Base-by-base conservation (phyloP, 768 basidiomycete genomes). In the Pleurotus tuber-regium region DNA sequence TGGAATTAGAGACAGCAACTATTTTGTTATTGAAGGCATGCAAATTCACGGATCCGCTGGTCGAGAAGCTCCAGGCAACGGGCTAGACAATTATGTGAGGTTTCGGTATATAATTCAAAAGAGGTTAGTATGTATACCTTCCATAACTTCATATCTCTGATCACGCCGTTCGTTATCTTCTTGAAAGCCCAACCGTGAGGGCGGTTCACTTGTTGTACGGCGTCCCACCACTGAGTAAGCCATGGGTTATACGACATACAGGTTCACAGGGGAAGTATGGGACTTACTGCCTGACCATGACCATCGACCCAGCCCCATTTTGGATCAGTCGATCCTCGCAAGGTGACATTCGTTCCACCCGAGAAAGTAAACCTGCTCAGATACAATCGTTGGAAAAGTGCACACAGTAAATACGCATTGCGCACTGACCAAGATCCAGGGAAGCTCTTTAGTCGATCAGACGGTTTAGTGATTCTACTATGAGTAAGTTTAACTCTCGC, bases 241-340 rank as follows among this genome's bases (percentile, higher is more conserved):
- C n/a, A n/a, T n/a, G n/a, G n/a, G n/a, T n/a, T n/a, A n/a, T n/a
- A n/a, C n/a, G n/a, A n/a, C n/a, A n/a, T n/a, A n/a, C n/a, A n/a
- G n/a, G n/a, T n/a, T n/a, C n/a, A n/a, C n/a, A n/a, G n/a, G n/a
- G n/a, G n/a, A n/a, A n/a, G n/a, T n/a, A n/a, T n/a, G n/a, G n/a
- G 1, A 7, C 67, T 43, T 51, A 76, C 78, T 26, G 70, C 70
- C 65, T 83, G 80, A 1, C 83, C 83, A 44, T 84, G 76, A 1
- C 70, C 78, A 56, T 84, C 76, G 0, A 86, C 73, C 82, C 82
- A 85, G n/a, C 83, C 83, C 79, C 79, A 80, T 2, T 78, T 53
- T 0, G 79, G 76, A 54, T 85, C 77, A 9, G 61, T 65, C 18
- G 77, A 75, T 0, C 84, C 81, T 23, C 78, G 68, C 5, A 86